Base-by-base conservation (phyloP, 306 rosid genomes). In the Lupinus albus region DNA sequence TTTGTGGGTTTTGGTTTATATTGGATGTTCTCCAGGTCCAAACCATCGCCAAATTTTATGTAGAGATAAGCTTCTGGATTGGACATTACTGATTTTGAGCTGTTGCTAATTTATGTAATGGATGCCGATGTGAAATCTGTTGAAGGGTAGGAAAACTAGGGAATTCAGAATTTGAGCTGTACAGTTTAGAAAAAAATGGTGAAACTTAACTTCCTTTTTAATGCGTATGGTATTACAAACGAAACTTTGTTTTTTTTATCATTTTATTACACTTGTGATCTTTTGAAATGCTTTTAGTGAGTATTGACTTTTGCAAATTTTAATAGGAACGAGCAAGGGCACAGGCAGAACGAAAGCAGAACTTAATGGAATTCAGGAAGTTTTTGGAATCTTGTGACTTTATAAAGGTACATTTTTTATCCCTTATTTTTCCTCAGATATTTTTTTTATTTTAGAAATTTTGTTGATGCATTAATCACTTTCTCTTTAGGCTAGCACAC, bases 341-440 rank as follows among this genome's bases (percentile, higher is more conserved):
- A 42, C 86, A 84, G 76, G 92, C 85, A 83, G 96, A 92, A 20
- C 86, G 85, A 13, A 85, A 81, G 62, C 81, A 61, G 48, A 78
- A 87, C 74, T 74, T 70, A 79, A 54, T 56, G 55, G 98, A 92
- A 62, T 92, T 85, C 75, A 82, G 77, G 77, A 82, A 74, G 70
- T 87, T 84, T 73, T 80, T 92, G 80, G 95, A 89, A 75, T 89
- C 96, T 78, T 92, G 98, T 61, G 96, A 89, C 87, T 89, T 87
- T 70, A 84, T 92, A 41, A 92, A 89, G 92, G 97, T 92, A 79
- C 73, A 33, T 35, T 45, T 13, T 74, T 53, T 11, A 36, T 61
- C 54, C 38, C n/a, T 20, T 35, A 49, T 58, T n/a, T 44, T 61
- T 72, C 10, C 42, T 11, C 68, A 61, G 51, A 53, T 71, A n/a